phyloP scores from a whole-genome alignment of 306 rosid species.

The Pyrus betulifolia region DNA sequence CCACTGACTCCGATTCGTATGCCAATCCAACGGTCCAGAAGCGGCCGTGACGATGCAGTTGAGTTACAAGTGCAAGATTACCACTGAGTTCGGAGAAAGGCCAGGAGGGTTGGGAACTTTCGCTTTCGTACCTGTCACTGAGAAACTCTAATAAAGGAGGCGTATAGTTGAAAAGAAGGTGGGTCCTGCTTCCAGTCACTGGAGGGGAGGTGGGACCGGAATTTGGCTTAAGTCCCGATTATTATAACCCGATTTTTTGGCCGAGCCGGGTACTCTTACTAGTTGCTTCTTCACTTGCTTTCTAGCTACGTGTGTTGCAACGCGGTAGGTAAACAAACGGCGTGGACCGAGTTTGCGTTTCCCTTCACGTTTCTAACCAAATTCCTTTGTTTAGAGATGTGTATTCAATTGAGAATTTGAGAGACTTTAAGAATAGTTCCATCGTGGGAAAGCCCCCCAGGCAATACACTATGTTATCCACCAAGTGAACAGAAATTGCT shows the following conservation, averaged over 20 bases:
- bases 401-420: too few species aligned
- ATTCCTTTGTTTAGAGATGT: too few species aligned
- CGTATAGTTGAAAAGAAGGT: not conserved
- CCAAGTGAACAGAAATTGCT: too few species aligned
- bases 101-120: not conserved
- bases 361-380: not conserved
- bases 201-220: not conserved
- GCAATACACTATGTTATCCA: too few species aligned
- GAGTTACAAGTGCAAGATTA: not conserved
- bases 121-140: slow-evolving; percentile 12
- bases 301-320: not conserved
- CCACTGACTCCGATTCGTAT: not conserved
- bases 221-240: not conserved
- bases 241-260: not conserved
- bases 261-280: not conserved
- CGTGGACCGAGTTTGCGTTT: not conserved
- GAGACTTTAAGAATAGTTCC: too few species aligned
- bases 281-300: not conserved
- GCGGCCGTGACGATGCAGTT: not conserved
- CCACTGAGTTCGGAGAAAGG: not conserved
- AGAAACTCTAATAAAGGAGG: not conserved
- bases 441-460: too few species aligned
- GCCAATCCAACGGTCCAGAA: not conserved
- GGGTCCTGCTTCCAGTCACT: not conserved
- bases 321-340: not conserved